Evolutionary conservation across 2,329 filamentous ascomycete species (phyloP), one percentile per base, ranked within the genome.

Genomic region (Helminthosporium solani): DNA sequence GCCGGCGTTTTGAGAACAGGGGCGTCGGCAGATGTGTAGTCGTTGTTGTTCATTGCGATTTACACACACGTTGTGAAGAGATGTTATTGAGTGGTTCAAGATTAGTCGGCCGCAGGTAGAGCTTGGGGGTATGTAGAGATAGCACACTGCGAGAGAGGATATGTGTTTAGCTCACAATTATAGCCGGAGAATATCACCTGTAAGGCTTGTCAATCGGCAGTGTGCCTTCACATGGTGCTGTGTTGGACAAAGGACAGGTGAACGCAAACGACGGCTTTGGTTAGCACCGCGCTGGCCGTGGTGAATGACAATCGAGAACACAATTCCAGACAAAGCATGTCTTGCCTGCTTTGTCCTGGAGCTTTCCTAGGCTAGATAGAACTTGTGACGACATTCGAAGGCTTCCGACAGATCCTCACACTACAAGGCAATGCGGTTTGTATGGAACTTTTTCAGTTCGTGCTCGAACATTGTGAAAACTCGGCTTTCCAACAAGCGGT

Each of bases 11-110:
- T 35, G 2, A 27, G 3, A 7, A 4, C 36, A 20, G 4, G 33
- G 18, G 15, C 23, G 37, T 28, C 25, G 35, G 39, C 30, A 23
- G 44, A 27, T 28, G 42, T 45, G 28, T 46, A 42, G 30, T 20
- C 34, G 30, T 38, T 19, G 1, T 46, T 18, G 31, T 44, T n/a
- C 40, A 46, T 46, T 2, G 25, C 39, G 16, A 8, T 31, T 7
- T 16, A 25, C 5, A 31, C 28, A 31, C 3, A n/a, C 28, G 28
- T 31, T 6, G 8, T 31, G 4, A n/a, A 31, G 28, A 31, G 28
- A 31, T 4, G 7, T 12, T 14, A n/a, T 14, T 31, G 28, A 14
- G 14, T 31, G 12, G 14, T 14, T 6, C 28, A 25, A 12, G 12
- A 31, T 14, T n/a, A 31, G 28, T 14, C 28, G 23, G 23, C 28